These are phyloP conservation scores for Aspergillus sparsus DNA, from an alignment of 495 filamentous ascomycete species.

Conservation along the genomic window DNA sequence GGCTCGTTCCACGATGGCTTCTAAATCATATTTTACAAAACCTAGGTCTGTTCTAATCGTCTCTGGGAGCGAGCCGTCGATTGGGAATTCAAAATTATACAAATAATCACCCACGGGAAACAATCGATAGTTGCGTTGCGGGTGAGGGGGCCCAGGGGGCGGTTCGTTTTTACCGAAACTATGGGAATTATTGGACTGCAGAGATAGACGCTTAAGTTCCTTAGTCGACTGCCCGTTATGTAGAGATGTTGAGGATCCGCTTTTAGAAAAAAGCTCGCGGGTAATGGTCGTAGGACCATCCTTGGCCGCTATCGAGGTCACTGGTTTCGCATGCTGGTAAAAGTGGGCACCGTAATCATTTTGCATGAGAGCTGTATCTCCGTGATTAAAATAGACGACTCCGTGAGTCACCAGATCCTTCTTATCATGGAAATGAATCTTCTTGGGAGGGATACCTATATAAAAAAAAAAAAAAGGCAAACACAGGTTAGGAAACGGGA, in stretches of 20 bases:
- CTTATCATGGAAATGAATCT: slow-evolving; percentile 79
- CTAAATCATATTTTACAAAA: slow-evolving; percentile 84
- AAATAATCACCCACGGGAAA: slow-evolving; percentile 91
- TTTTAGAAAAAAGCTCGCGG: slow-evolving; percentile 45
- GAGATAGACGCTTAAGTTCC: slow-evolving; percentile 67
- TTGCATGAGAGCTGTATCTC: slow-evolving; percentile 64
- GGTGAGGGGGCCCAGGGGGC: slow-evolving; percentile 58
- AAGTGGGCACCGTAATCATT: slow-evolving; percentile 56
- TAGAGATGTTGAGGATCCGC: slow-evolving; percentile 38
- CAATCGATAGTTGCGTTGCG: slow-evolving; percentile 84
- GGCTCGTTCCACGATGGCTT: slow-evolving; percentile 83
- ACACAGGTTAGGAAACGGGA: slow-evolving; percentile 16
- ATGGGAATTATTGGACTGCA: slow-evolving; percentile 74
- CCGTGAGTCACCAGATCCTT: slow-evolving; percentile 55
- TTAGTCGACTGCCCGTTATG: slow-evolving; percentile 35
- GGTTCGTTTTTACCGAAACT: slow-evolving; percentile 85
- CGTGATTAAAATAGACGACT: slow-evolving; percentile 51
- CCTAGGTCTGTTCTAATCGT: slow-evolving; percentile 89
- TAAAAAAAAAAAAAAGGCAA: neutral
- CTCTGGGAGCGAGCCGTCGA: slow-evolving; percentile 90
- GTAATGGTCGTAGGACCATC: slow-evolving; percentile 44
- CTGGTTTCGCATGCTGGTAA: slow-evolving; percentile 45
- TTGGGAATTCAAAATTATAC: slow-evolving; percentile 92
- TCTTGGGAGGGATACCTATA: slow-evolving; percentile 83
- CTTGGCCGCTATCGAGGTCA: slow-evolving; percentile 50